Base-by-base conservation (phyloP, 208 protist genomes). In the Trypanosoma rangeli region DNA sequence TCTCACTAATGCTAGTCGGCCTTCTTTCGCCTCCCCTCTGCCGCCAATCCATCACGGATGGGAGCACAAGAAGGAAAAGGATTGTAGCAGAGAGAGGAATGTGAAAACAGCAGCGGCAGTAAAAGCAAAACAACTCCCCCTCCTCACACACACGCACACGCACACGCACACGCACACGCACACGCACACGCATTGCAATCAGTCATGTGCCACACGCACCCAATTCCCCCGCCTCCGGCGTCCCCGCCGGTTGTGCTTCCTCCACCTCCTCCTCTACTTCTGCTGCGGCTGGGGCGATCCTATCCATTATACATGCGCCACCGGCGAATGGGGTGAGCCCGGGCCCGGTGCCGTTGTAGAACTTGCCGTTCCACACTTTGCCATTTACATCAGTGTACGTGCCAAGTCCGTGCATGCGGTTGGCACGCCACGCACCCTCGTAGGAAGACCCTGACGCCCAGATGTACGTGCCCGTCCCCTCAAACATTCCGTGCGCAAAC, bases 401-500 rank as follows among this genome's bases (percentile, higher is more conserved):
- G 28, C 94, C 94, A 28, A 86, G 74, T 18, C 92, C 92, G 69
- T 97, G 90, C 83, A 95, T 97, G 50, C 84, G 79, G 68, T 94
- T 92, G 3, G 64, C 67, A 1, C 80, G 64, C 94, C 94, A 97
- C 46, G 76, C 53, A 5, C 94, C 94, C 8, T 80, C 70, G 76
- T 97, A 97, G 31, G 69, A 53, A 13, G 82, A 64, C 5, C 92
- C 89, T 31, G 82, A 73, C 13, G 62, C 31, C 92, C 92, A 97
- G 52, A 26, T 71, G 68, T 94, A 94, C 46, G 61, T 76, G 9
- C 91, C 94, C 12, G 76, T 28, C n/a, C 94, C 94, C 24, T 92
- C 76, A 57, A 93, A 92, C 28, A 76, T 76, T 29, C 86, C 87
- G 50, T 83, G 79, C 44, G 66, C 53, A 63, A 95, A 94, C 22